Conservation (phyloP, 331 rosid species). For the Malus hybrid region DNA sequence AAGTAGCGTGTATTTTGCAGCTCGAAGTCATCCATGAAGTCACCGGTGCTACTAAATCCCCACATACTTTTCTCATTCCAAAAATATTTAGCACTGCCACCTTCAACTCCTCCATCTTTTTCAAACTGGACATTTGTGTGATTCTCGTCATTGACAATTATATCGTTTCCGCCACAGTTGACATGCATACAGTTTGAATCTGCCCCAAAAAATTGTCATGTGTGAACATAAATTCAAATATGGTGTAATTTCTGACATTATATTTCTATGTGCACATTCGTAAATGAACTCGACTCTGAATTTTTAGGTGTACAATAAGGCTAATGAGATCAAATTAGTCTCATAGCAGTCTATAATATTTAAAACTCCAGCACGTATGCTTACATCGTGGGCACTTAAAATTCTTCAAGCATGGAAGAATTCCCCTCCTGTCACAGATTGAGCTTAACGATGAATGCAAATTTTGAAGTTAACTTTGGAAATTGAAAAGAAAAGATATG, state of each 20-base stretch:
- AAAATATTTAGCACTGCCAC: constrained; percentile 52
- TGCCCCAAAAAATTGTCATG: constrained; percentile 16
- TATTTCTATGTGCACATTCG: background rate
- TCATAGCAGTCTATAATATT: background rate
- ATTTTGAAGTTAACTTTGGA: background rate
- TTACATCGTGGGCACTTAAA: constrained; percentile 63
- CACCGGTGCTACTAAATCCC: constrained; percentile 95
- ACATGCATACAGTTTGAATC: constrained; percentile 69
- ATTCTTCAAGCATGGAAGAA: constrained; percentile 47
- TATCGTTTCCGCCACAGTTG: constrained; percentile 64
- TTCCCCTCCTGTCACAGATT: constrained; percentile 27
- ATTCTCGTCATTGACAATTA: constrained; percentile 28
- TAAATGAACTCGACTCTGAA: background rate
- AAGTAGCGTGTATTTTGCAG: constrained; percentile 41
- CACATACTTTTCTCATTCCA: constrained; percentile 26
- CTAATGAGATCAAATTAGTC: background rate
- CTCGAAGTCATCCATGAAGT: constrained; percentile 64
- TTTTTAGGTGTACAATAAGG: background rate
- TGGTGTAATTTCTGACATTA: background rate
- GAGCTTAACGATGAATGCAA: constrained; percentile 11
- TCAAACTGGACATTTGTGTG: constrained; percentile 20
- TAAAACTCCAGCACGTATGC: background rate
- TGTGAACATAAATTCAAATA: background rate
- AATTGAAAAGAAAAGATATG: background rate
- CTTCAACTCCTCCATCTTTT: constrained; percentile 10